Evolutionary conservation across 2,329 filamentous ascomycete species (phyloP), one percentile per base, ranked within the genome.

Genomic region (Coleophoma eucalyptorum): DNA sequence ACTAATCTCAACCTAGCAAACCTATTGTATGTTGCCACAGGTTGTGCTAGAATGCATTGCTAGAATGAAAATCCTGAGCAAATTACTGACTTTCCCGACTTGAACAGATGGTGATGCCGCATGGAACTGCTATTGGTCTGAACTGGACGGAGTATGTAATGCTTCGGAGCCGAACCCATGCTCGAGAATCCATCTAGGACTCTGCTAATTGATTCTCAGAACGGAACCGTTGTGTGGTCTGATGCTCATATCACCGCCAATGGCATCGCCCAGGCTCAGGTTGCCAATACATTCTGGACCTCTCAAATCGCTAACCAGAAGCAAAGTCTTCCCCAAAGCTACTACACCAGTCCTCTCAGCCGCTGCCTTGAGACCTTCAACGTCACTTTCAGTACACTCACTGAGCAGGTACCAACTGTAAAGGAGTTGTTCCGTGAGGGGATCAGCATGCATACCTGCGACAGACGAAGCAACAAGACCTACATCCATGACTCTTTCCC

Each of bases 391-490:
- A 62, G 64, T 2, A 72, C 68, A 11, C 70, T 89, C 2, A 58
- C 70, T 2, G 57, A 65, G 12, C 16, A 26, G 20, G 20, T 66
- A 2, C 85, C 84, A 0, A 69, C 72, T 1, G 69, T 89, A 54
- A 88, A 87, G 66, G 86, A 89, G 59, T 64, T 77, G 34, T 71
- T 89, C 56, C 75, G 86, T 31, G 86, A 89, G 65, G 78, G 79
- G 2, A 80, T 89, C 50, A 82, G 78, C 49, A 79, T 83, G 40
- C 86, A 88, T 62, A 87, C 84, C 0, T 90, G 86, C 63, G 83
- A 89, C 66, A 75, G 79, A 31, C 74, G 86, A 10, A 78, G 76
- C 19, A 77, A 68, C 58, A 78, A 73, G 59, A 72, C 75, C 0
- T 73, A 75, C 51, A 83, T 89, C 54, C 66, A 69, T 15, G 54